Base-by-base conservation (phyloP, 2,329 filamentous ascomycete species). In the Beauveria sp. region DNA sequence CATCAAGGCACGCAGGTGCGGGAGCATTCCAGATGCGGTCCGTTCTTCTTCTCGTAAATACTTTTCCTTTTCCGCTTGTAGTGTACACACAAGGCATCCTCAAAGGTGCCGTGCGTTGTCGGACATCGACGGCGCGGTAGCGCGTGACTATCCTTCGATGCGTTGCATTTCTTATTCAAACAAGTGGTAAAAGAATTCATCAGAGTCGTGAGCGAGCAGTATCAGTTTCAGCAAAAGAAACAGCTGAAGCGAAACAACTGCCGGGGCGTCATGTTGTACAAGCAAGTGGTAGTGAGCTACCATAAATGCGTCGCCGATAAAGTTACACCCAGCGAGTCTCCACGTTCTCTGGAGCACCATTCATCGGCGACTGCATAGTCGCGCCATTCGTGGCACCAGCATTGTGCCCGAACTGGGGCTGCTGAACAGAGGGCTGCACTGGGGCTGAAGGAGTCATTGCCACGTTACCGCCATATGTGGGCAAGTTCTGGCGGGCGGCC, bases 271-370 rank as follows among this genome's bases (percentile, higher is more conserved):
- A 67, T 62, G 61, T 68, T 70, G 64, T 75, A 74, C 72, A 75
- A 68, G 66, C 64, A 63, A 66, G 66, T 70, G 61, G 61, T 67
- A 55, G 59, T 63, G 66, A 63, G 62, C 62, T 63, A 63, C 64
- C 63, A 66, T 66, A 61, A 65, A 57, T 66, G 62, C 48, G 61
- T 65, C 61, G 59, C 63, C 62, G 64, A 47, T 61, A 62, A 65
- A 61, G 60, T 73, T 76, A 77, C 68, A 77, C 64, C 76, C 75
- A 77, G 63, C 70, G 73, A 34, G 68, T 46, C 66, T 76, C 75
- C 62, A 70, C 70, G 44, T 68, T 68, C 50, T 73, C 71, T 48
- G 63, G 64, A 41, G 65, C 63, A 60, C 64, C 66, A 44, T 66
- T 67, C 44, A 59, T 67, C 46, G 66, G 67, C 52, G 70, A 62